These are phyloP conservation scores for Aspergillus nanangensis DNA, from an alignment of 495 filamentous ascomycete species.

Conservation along the genomic window DNA sequence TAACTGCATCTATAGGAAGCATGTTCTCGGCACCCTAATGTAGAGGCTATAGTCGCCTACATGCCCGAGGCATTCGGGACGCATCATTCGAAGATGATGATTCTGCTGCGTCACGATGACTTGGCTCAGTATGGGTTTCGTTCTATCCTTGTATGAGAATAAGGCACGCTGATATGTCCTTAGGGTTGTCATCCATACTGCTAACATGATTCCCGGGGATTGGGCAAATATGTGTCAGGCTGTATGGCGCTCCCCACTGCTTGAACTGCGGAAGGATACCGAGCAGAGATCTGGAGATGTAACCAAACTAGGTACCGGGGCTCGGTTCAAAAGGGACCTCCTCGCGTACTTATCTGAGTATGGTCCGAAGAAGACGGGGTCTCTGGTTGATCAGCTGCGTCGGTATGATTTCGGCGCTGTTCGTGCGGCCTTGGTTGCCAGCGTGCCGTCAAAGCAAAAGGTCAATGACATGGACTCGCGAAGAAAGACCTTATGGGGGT, in stretches of 20 bases:
- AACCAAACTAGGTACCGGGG: constrained; percentile 51
- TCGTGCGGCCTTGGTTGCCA: constrained; percentile 70
- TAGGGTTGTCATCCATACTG: constrained; percentile 77
- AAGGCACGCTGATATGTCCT: background rate
- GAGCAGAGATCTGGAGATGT: constrained; percentile 1
- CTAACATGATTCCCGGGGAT: constrained; percentile 81
- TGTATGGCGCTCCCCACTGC: constrained; percentile 72
- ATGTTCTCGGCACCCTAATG: constrained; percentile 60
- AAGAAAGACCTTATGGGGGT: constrained; percentile 62
- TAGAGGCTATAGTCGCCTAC: constrained; percentile 67
- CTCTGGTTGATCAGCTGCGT: constrained; percentile 51
- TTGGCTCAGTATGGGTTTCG: constrained; percentile 53
- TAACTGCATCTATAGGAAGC: constrained; percentile 39
- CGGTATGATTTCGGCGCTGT: constrained; percentile 68
- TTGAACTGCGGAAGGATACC: constrained; percentile 44
- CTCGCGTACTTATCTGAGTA: constrained; percentile 71
- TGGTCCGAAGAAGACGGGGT: constrained; percentile 46
- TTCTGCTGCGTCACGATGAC: constrained; percentile 73
- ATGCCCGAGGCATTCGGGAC: constrained; percentile 88
- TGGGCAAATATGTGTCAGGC: constrained; percentile 88
- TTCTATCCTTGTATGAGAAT: background rate
- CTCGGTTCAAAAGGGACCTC: constrained; percentile 71
- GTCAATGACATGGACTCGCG: constrained; percentile 28
- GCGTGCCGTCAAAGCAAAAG: constrained; percentile 64
- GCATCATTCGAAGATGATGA: constrained; percentile 84